A percentile compares a stretch with the other conserved stretches of the same genome.
Conservation (phyloP, 257 asterid species). For the Coffea eugenioides region DNA sequence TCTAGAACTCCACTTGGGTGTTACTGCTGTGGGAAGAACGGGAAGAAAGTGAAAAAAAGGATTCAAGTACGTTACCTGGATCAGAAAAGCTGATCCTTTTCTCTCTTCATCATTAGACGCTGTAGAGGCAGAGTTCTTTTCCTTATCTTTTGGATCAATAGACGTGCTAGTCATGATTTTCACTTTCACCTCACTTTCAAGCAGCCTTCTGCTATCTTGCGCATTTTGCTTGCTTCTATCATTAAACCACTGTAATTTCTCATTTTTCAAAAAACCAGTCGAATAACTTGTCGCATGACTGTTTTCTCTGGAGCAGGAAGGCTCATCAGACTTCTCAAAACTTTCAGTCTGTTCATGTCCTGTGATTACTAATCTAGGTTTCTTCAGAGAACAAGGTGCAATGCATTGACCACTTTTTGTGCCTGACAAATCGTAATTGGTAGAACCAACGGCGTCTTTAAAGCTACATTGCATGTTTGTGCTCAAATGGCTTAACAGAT, state of each 20-base stretch:
- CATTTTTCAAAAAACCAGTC: constrained; percentile 33
- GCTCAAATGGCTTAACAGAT: constrained; percentile 29
- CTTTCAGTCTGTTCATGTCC: constrained; percentile 47
- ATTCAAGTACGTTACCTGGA: constrained; percentile 51
- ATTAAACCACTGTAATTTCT: constrained; percentile 24
- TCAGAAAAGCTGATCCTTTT: constrained; percentile 72
- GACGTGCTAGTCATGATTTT: constrained; percentile 24
- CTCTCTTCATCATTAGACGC: constrained; percentile 46
- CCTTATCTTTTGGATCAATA: constrained; percentile 30
- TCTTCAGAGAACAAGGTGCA: constrained; percentile 50
- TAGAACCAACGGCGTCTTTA: constrained; percentile 10
- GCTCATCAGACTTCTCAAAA: constrained; percentile 21
- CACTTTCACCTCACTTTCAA: constrained; percentile 26
- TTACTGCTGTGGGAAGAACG: not conserved
- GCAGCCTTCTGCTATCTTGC: constrained; percentile 33
- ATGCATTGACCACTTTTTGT: constrained; percentile 36
- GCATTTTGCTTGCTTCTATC: constrained; percentile 28
- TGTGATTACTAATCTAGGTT: constrained; percentile 46
- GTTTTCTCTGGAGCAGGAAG: constrained; percentile 14
- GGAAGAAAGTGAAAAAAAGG: not conserved
- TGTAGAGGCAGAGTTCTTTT: constrained; percentile 25
- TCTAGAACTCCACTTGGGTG: not conserved
- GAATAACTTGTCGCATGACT: constrained; percentile 5
- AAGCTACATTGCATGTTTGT: constrained; percentile 19
- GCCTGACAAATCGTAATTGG: constrained; percentile 26